A percentile compares a stretch with the other conserved stretches of the same genome.
These are phyloP conservation scores for Styphnolobium japonicum DNA, from an alignment of 306 rosid species.

Conservation along the genomic window DNA sequence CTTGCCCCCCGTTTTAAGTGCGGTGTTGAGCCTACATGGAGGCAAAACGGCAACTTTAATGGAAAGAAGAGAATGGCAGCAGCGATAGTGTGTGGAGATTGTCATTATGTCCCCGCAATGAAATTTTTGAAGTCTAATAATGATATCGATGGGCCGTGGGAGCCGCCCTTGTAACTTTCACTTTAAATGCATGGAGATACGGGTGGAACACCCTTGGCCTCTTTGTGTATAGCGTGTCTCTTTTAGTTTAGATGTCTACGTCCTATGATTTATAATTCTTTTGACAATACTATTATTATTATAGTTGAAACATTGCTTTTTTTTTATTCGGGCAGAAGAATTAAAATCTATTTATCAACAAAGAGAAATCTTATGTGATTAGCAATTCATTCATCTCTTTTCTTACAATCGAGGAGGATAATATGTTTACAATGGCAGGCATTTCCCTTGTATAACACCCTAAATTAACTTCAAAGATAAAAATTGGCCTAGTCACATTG, in stretches of 20 bases:
- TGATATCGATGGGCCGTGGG: background rate
- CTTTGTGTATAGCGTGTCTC: background rate
- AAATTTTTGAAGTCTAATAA: background rate
- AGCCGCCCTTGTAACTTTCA: constrained; percentile 17
- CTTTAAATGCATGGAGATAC: constrained; percentile 14
- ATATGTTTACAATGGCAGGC: too few relatives aligned
- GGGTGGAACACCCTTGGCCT: background rate
- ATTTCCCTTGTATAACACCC: too few relatives aligned
- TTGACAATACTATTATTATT: too few relatives aligned
- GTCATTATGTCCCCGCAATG: constrained; percentile 17
- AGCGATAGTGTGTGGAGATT: background rate
- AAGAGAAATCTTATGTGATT: background rate
- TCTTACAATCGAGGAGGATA: too few relatives aligned
- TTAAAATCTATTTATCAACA: background rate
- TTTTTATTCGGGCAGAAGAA: background rate
- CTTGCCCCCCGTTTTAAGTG: background rate
- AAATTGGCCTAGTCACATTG: background rate
- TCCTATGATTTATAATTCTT: background rate
- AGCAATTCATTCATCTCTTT: background rate
- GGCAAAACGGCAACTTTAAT: background rate
- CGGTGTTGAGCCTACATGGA: background rate
- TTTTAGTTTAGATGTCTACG: background rate
- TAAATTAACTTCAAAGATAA: background rate
- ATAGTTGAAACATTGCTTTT: background rate
- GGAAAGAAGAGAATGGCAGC: constrained; percentile 1